Conservation (phyloP, 192 early-diverging fungal genomes). For the Mortierella alpina region DNA sequence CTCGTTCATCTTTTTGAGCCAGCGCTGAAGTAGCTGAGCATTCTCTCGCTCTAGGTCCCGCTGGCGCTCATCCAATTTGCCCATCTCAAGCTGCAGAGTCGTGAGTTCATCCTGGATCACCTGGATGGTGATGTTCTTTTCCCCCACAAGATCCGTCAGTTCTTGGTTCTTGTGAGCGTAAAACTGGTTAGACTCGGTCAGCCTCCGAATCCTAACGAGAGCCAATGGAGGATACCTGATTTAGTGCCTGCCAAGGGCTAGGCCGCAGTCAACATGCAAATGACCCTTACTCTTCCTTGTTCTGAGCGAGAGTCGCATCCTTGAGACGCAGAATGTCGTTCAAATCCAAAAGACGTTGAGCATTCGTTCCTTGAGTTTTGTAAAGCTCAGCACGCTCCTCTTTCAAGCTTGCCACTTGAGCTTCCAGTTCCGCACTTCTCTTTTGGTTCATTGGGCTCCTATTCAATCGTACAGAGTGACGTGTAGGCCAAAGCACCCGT, state of each 20-base stretch:
- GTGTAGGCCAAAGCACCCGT: slow-evolving; percentile 5
- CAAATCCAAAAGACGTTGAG: slow-evolving; percentile 88
- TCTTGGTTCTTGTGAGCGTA: slow-evolving; percentile 50
- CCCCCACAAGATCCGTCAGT: slow-evolving; percentile 66
- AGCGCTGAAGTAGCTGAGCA: slow-evolving; percentile 86
- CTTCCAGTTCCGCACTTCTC: slow-evolving; percentile 78
- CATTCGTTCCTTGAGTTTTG: slow-evolving; percentile 89
- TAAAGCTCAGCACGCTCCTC: slow-evolving; percentile 91
- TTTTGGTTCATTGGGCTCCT: slow-evolving; percentile 70
- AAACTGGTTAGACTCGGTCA: slow-evolving; percentile 42
- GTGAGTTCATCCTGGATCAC: slow-evolving; percentile 92
- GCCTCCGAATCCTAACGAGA: slow-evolving; percentile 47
- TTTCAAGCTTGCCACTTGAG: slow-evolving; percentile 78
- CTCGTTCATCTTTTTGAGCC: slow-evolving; percentile 91
- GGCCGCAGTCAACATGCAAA: slow-evolving; percentile 19
- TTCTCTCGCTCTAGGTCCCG: slow-evolving; percentile 85
- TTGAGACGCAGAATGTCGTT: slow-evolving; percentile 78
- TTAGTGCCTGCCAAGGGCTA: neutral
- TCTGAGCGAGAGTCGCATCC: slow-evolving; percentile 65
- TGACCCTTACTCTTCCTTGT: slow-evolving; percentile 75
- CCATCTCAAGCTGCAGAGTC: slow-evolving; percentile 90
- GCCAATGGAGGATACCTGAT: no score
- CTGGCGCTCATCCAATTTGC: slow-evolving; percentile 75
- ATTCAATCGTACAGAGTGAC: neutral
- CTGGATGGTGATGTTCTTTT: slow-evolving; percentile 95